Conservation (phyloP, 495 filamentous ascomycete genomes). For the Aspergillus heteromorphus region DNA sequence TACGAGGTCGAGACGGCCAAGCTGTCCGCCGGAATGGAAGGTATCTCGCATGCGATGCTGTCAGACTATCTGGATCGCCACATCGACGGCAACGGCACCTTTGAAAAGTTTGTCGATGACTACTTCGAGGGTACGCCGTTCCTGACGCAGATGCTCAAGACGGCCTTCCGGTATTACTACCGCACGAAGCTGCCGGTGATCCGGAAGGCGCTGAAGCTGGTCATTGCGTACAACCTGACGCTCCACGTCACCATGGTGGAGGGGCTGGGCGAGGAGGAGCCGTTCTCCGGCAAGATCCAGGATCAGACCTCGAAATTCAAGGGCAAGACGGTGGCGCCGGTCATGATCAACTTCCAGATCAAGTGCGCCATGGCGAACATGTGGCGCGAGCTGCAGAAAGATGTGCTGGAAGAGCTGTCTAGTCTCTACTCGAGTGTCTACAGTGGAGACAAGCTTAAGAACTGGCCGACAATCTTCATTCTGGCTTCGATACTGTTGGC, state of each 20-base stretch:
- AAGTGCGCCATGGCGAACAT: constrained; percentile 91
- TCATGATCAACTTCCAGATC: constrained; percentile 98
- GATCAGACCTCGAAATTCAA: constrained; percentile 71
- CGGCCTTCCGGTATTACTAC: constrained; percentile 80
- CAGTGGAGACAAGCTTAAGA: constrained; percentile 87
- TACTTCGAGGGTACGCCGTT: constrained; percentile 93
- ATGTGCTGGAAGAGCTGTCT: constrained; percentile 87
- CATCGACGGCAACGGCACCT: constrained; percentile 69
- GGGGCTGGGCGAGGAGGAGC: constrained; percentile 73
- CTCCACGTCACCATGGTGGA: constrained; percentile 88
- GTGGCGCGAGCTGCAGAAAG: constrained; percentile 94
- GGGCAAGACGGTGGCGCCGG: constrained; percentile 83
- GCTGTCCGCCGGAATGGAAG: constrained; percentile 77
- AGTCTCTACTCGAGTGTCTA: constrained; percentile 87
- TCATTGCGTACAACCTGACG: constrained; percentile 89
- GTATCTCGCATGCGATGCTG: constrained; percentile 67
- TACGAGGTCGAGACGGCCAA: constrained; percentile 81
- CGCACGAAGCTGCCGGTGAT: constrained; percentile 79
- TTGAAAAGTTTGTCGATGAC: constrained; percentile 86
- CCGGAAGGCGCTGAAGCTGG: constrained; percentile 84
- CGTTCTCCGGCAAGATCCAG: constrained; percentile 72
- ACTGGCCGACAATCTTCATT: constrained; percentile 97
- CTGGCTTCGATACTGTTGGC: constrained; percentile 82
- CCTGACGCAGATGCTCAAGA: constrained; percentile 90
- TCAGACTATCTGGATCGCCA: constrained; percentile 90